phyloP scores from a whole-genome alignment of 2,329 filamentous ascomycete genomes.

The Pseudocercospora vitis region DNA sequence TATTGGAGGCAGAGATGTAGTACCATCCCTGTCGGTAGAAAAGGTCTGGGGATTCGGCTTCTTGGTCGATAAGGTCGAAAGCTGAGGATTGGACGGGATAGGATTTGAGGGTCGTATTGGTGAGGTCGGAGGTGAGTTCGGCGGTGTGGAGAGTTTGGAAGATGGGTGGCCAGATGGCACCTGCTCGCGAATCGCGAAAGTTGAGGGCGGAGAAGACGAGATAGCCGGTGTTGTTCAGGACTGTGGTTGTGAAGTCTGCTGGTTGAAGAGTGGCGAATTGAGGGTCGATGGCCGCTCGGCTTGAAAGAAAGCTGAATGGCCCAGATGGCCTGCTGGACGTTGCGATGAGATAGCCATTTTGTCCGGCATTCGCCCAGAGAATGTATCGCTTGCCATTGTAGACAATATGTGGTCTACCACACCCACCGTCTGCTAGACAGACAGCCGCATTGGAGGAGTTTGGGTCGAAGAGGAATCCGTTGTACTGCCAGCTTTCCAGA shows the following conservation, averaged over 20 bases:
- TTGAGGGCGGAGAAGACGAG: constrained; percentile 30
- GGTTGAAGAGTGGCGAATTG: constrained; percentile 24
- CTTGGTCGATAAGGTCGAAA: constrained; percentile 26
- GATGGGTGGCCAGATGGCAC: constrained; percentile 29
- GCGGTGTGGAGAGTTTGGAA: constrained; percentile 29
- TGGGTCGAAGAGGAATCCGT: constrained; percentile 30
- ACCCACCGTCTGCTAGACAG: constrained; percentile 18
- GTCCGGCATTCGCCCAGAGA: constrained; percentile 33
- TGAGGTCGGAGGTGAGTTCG: constrained; percentile 23
- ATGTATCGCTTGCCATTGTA: constrained; percentile 28
- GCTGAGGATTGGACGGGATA: constrained; percentile 25
- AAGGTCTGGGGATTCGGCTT: constrained; percentile 30
- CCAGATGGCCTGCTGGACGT: constrained; percentile 26
- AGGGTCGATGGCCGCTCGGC: constrained; percentile 25
- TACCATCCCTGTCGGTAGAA: constrained; percentile 24
- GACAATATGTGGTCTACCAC: constrained; percentile 31
- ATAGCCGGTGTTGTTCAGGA: constrained; percentile 24
- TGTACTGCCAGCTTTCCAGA: constrained; percentile 28
- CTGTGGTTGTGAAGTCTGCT: constrained; percentile 29
- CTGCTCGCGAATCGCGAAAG: constrained; percentile 26
- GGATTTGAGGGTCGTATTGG: constrained; percentile 26
- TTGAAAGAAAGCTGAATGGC: constrained; percentile 24
- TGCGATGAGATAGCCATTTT: constrained; percentile 26
- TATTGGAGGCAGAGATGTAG: constrained; percentile 28
- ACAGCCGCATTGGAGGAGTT: constrained; percentile 10